Evolutionary conservation across 371 early-diverging fungal genomes (phyloP), one percentile per base, ranked within the genome.

Genomic region (Rhizopus sp.): DNA sequence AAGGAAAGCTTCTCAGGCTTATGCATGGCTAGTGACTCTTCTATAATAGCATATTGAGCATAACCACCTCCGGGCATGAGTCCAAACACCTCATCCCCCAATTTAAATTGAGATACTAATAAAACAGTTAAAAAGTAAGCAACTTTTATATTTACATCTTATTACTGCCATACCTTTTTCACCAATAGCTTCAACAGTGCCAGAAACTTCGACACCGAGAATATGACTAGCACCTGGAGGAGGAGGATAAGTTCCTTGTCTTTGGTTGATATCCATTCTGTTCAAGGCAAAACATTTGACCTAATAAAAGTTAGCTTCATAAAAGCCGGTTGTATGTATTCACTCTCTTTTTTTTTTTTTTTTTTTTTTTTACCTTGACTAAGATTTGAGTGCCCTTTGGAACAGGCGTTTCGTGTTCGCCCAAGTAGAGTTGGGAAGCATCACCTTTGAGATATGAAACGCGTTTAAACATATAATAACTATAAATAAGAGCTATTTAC

Each of bases 191-290:
- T 73, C 88, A 34, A 92, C 80, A 16, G 72, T 71, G 39, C 93
- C 93, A 0, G 90, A 72, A 17, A 89, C 77, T 68, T 93, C 91
- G 9, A 91, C 88, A 34, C 93, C 93, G 13, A 93, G 72, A 50
- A 90, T 84, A 6, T 71, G 63, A 32, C 88, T 83, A 4, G 80
- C 88, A 23, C 78, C 83, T 0, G 78, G 63, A 4, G 91, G 90
- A 10, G 82, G 72, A 9, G 90, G 91, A 53, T 93, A 91, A 16
- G 55, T 57, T 1, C 91, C 91, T 50, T 86, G 70, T 50, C 93
- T 83, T 69, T 91, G 91, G 4, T 81, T 16, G 46, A 88, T 81
- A 64, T 93, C 93, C 87, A 90, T 87, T 10, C 93, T 81, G 60
- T 91, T 93, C 51, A 91, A 69, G 15, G 80, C 88, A 66, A 87